Evolutionary conservation across 352 stramenopile genomes (phyloP), one percentile per base, ranked within the genome.

Genomic region (Phytophthora chlamydospora): DNA sequence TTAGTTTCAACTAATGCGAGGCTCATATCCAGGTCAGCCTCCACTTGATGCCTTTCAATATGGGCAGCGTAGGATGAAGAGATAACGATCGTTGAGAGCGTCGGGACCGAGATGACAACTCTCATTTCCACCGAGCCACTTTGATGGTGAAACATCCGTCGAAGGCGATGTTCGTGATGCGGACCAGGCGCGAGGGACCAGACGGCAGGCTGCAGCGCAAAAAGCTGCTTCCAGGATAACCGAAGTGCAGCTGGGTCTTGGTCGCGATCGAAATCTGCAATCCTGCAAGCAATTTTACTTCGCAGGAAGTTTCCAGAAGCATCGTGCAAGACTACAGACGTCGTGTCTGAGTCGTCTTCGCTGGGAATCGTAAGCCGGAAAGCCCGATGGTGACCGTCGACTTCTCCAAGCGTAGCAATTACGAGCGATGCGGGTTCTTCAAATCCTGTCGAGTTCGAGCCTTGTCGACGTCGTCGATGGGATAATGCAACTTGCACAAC

Each of bases 301-400:
- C 17, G 42, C 14, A 71, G 16, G 32, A 50, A 54, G 29, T 54
- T 56, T 45, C 39, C 38, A 12, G 41, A 39, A 16, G 39, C 27
- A 16, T 56, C 56, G 21, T 62, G 49, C 4, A 66, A 29, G 40
- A 67, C 27, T 9, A 53, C 44, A 10, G 33, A 58, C 27, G 16
- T 52, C 13, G 11, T n/a, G 6, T 16, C 17, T 16, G 48, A 46
- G 31, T 48, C 39, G 50, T 62, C 39, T 13, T 56, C 45, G 4
- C 47, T 53, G 19, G 24, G 33, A 66, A 65, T 14, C 3, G 39
- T 44, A 12, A 73, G 39, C 13, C 33, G 49, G 40, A 82, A 83
- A 12, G 65, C 62, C 17, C 61, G 70, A 43, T 80, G 58, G 11
- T 78, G 68, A 17, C 48, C 36, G 31, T 73, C 54, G 19, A 73